Evolutionary conservation across 306 rosid species (phyloP).

Genomic region (Mimosa pudica): DNA sequence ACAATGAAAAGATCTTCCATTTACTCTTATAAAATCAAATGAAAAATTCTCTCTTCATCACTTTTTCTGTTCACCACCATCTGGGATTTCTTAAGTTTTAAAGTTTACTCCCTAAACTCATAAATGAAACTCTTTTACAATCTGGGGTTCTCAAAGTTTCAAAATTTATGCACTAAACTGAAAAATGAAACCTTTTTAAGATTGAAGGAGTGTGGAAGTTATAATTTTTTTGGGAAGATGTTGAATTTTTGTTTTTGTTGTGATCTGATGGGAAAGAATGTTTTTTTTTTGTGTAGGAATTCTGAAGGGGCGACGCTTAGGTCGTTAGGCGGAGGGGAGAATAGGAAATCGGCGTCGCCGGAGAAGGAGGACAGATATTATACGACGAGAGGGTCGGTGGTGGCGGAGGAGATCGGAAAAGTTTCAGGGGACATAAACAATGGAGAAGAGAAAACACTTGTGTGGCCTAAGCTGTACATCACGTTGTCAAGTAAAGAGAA

Average conservation of each 20-base stretch:
- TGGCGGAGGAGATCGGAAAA: conserved; percentile 59
- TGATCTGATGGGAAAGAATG: conserved; percentile 25
- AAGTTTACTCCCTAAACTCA: no score
- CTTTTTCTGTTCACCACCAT: neutral
- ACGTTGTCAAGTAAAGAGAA: conserved; percentile 80
- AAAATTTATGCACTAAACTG: neutral
- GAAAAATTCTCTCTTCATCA: neutral
- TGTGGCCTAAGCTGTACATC: conserved; percentile 73
- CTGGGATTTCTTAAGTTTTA: no score
- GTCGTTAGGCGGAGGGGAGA: conserved; percentile 40
- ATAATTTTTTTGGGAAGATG: neutral
- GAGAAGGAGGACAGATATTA: conserved; percentile 82
- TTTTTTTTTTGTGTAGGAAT: conserved; percentile 47
- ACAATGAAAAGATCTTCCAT: conserved; percentile 15
- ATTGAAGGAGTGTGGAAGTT: neutral
- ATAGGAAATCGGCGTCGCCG: conserved; percentile 62
- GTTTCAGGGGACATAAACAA: conserved; percentile 43
- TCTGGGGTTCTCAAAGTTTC: neutral
- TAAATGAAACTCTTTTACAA: neutral
- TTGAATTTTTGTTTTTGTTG: neutral
- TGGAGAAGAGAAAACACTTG: conserved; percentile 59
- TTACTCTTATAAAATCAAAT: neutral
- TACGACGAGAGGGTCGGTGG: conserved; percentile 68
- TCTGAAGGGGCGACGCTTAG: conserved; percentile 57
- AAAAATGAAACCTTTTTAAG: neutral